Conservation (phyloP, 2,329 filamentous ascomycete genomes). For the Penicillium polonicum region DNA sequence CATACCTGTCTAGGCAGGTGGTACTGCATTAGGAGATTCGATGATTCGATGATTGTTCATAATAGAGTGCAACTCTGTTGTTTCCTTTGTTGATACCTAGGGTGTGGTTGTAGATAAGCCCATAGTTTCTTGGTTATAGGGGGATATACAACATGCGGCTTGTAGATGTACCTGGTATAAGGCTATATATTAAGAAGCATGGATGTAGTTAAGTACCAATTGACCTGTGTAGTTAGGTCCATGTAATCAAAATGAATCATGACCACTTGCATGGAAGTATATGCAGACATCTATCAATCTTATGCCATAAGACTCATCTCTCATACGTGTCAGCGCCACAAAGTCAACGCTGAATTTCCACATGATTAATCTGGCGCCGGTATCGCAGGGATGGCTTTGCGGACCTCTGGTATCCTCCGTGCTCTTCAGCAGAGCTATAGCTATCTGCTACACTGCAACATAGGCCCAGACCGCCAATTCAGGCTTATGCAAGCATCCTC, state of each 20-base stretch:
- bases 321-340: conserved; percentile 30
- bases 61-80: neutral
- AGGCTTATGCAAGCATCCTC: conserved; percentile 11
- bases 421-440: conserved; percentile 10
- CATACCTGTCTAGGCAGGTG: conserved; percentile 6
- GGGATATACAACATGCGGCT: neutral
- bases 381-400: conserved; percentile 17
- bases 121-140: neutral
- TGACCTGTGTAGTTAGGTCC: neutral
- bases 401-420: conserved; percentile 4
- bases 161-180: neutral
- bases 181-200: neutral
- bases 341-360: conserved; percentile 11
- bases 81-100: neutral
- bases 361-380: conserved; percentile 16
- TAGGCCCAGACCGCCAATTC: conserved; percentile 23
- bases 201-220: neutral
- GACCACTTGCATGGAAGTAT: neutral
- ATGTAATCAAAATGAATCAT: neutral
- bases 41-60: neutral
- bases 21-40: neutral
- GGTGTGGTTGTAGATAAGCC: neutral
- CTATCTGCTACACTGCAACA: neutral
- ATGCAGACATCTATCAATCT: neutral
- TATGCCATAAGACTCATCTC: conserved; percentile 1